A percentile compares a stretch with the other conserved stretches of the same genome.
Evolutionary conservation across 2,329 filamentous ascomycete species (phyloP).

Genomic region (Trichoderma simmonsii): DNA sequence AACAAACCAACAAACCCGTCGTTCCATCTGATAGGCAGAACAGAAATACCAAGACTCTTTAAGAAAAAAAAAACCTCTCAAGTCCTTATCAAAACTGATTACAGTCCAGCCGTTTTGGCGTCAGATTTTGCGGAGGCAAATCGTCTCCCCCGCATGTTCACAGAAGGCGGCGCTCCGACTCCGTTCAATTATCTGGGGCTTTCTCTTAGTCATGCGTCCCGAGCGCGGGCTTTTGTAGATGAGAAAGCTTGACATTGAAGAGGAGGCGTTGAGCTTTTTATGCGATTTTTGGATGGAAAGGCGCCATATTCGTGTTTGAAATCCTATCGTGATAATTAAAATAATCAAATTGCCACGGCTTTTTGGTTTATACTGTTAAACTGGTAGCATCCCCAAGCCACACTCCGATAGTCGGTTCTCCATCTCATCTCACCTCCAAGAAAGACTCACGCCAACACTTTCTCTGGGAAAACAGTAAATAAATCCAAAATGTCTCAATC

Average conservation of each 20-base stretch:
- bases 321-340: background rate
- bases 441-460: background rate
- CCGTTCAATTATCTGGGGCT: background rate
- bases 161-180: background rate
- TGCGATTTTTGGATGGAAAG: background rate
- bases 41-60: background rate
- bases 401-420: background rate
- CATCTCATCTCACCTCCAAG: background rate
- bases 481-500: slow-evolving; percentile 16
- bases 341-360: background rate
- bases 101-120: background rate
- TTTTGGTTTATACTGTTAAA: background rate
- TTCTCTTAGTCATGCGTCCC: background rate
- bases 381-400: background rate
- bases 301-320: background rate
- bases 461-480: background rate
- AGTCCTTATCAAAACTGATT: background rate
- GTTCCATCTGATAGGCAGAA: background rate
- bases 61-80: background rate
- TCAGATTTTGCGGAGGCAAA: background rate
- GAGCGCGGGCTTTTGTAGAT: background rate
- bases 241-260: background rate
- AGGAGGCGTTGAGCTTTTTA: background rate
- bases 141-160: background rate
- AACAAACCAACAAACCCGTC: background rate